Base-by-base conservation (phyloP, 148 eudicot species). In the Fagopyrum homotropicum region DNA sequence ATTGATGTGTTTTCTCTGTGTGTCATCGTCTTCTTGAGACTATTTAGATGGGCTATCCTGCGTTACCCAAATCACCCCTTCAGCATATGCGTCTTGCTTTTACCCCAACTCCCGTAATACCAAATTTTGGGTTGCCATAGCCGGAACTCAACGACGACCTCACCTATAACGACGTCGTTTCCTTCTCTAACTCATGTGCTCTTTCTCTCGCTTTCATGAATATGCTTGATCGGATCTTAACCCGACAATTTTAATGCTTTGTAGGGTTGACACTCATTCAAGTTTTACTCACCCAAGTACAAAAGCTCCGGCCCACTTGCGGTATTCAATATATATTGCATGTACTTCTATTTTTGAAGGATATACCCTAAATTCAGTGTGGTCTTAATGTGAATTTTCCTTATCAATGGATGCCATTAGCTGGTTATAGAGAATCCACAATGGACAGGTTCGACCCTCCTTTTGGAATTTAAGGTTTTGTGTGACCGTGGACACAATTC, bases 351-450 rank as follows among this genome's bases (percentile, higher is more conserved):
- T 77, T 40, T 60, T 72, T 43, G 0, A 22, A 22, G 26, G 26
- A 22, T 22, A 9, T 11, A 46, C 54, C 22, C 29, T 55, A 66
- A 14, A 14, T 66, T 66, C 8, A 40, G 14, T 66, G 9, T 66
- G 46, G n/a, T n/a, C 19, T 56, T 30, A 9, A 22, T 73, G 12
- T 49, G 48, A 14, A 61, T 74, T 75, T 73, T 17, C 68, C 26
- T 75, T 29, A 57, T 71, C 79, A 82, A 45, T 50, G 43, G 75
- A 69, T 57, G 77, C 11, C 16, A 4, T 74, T 85, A 94, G 98
- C 72, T 94, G 98, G 98, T 79, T 91, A 84, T 93, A 90, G 88
- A 82, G 96, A 79, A 91, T 94, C 70, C 84, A 75, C 54, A 88
- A 90, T 81, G 85, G 85, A 48, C 97, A 89, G 95, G 95, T 90